Base-by-base conservation (phyloP, 2,329 filamentous ascomycete genomes). In the Tolypocladium inflatum region DNA sequence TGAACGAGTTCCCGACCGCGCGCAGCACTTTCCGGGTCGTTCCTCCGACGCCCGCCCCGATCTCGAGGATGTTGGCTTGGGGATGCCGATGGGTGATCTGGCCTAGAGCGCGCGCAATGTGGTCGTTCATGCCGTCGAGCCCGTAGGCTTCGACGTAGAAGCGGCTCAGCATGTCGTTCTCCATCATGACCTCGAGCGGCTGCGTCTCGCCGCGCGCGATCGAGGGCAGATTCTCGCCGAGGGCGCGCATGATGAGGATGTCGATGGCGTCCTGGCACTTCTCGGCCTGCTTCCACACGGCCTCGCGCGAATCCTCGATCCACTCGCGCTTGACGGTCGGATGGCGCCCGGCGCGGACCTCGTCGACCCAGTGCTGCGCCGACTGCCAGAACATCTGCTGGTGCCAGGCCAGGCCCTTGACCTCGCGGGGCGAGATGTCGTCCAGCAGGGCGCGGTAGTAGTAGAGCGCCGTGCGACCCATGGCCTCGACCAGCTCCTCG, bases 151-250 rank as follows among this genome's bases (percentile, higher is more conserved):
- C 59, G 17, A 58, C 57, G 38, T 63, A 64, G 45, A 57, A 60
- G 4, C 60, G 54, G 15, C 57, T 59, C 2, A 73, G 70, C 8
- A 72, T 63, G 41, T 69, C 66, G 2, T 69, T 65, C 38, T 70
- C 66, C 55, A 74, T 70, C 56, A 75, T 68, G 17, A 76, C 63
- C 50, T 71, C 65, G 0, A 75, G 63, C 0, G 73, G 70, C 54
- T 74, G 68, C 11, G 68, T 62, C 42, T 69, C 65, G 2, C 68
- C 69, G 4, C 63, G 57, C 5, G 75, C 62, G 37, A 76, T 71
- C 4, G 56, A 59, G 2, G 63, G 30, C 26, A 51, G 19, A 4
- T 51, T 51, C 30, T 51, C 48, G 48, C 48, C 48, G 30, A 51
- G 48, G 10, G 48, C 48, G 17, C 48, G 48, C 48, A 51, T 51